Percentiles rank a stretch among this genome's conserved stretches.
Conservation (phyloP, 1,139 yeast genomes). For the Yamadazyma diospyri region DNA sequence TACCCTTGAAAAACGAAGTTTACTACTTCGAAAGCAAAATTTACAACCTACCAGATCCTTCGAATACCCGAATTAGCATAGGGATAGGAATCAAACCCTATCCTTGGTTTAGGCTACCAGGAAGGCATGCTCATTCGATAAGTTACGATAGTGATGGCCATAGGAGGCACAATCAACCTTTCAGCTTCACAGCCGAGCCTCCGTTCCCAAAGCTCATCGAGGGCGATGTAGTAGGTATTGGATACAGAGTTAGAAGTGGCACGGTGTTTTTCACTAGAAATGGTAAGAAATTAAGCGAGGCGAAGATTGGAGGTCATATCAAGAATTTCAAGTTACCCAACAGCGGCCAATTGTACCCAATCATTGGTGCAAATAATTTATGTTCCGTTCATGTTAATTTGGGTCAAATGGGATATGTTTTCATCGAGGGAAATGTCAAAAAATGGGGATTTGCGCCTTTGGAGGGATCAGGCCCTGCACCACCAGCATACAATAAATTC, state of each 20-base stretch:
- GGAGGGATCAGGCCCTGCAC: constrained; percentile 61
- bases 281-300: constrained; percentile 66
- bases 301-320: constrained; percentile 66
- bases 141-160: constrained; percentile 52
- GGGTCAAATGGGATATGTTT: constrained; percentile 58
- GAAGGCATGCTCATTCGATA: constrained; percentile 49
- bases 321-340: constrained; percentile 38
- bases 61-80: constrained; percentile 38
- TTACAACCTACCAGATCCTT: constrained; percentile 54
- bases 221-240: constrained; percentile 69
- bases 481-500: constrained; percentile 56
- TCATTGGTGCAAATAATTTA: constrained; percentile 49
- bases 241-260: constrained; percentile 58
- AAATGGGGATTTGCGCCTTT: constrained; percentile 66
- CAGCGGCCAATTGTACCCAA: constrained; percentile 47
- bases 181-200: constrained; percentile 31
- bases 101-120: constrained; percentile 59
- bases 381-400: constrained; percentile 54
- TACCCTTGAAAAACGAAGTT: constrained; percentile 81
- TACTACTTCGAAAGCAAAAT: constrained; percentile 85
- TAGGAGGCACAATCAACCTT: constrained; percentile 51
- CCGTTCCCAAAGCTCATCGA: constrained; percentile 46
- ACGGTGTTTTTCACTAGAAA: constrained; percentile 66
- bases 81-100: constrained; percentile 52
- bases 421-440: constrained; percentile 57